Conservation (phyloP, 345 rosid species). For the Linum trigynum region DNA sequence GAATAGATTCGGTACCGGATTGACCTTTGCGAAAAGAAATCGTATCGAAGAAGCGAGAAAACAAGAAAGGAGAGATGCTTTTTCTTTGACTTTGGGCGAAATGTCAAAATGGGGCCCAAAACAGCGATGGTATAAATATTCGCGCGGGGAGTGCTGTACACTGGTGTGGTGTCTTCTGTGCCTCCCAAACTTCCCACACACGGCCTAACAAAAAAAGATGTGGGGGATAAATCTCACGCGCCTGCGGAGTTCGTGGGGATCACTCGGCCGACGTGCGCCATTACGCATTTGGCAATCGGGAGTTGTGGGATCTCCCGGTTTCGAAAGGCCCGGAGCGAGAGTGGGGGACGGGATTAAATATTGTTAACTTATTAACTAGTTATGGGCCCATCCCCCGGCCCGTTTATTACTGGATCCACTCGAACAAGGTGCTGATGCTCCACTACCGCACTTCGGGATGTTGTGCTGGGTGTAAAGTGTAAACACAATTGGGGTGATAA, state of each 20-base stretch:
- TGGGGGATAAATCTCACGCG: background rate
- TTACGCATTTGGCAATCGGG: background rate
- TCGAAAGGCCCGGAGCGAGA: too few relatives aligned
- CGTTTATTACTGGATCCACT: too few relatives aligned
- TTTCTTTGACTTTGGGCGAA: slow-evolving; percentile 47
- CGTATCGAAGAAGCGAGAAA: slow-evolving; percentile 30
- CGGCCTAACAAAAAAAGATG: too few relatives aligned
- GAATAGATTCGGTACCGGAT: too few relatives aligned
- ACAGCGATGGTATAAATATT: background rate
- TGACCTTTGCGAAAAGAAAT: too few relatives aligned
- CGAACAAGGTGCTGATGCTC: too few relatives aligned
- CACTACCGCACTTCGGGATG: too few relatives aligned
- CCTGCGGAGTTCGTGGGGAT: background rate
- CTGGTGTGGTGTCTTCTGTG: background rate
- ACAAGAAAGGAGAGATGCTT: slow-evolving; percentile 14
- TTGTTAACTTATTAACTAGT: too few relatives aligned
- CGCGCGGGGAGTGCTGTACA: background rate
- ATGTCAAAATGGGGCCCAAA: slow-evolving; percentile 47
- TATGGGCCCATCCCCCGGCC: too few relatives aligned
- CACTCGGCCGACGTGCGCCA: background rate
- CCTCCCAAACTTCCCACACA: background rate
- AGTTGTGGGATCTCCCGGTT: background rate
- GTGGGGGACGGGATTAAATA: too few relatives aligned
- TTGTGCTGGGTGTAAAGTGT: too few relatives aligned
- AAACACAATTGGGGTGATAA: too few relatives aligned